Evolutionary conservation across 306 rosid species (phyloP), one percentile per base, ranked within the genome.

Genomic region (Acacia confusa): DNA sequence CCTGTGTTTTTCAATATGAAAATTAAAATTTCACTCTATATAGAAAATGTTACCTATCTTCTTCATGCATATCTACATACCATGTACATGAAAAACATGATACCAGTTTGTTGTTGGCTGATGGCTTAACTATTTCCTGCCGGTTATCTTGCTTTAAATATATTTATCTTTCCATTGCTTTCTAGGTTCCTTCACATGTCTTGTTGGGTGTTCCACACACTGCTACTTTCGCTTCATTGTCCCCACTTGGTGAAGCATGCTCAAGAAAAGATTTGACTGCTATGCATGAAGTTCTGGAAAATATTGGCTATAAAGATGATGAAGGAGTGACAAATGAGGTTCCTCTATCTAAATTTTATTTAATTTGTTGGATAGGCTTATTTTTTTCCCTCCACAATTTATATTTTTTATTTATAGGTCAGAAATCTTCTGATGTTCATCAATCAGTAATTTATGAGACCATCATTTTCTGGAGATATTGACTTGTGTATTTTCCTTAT

Each of bases 181-280:
- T 65, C 72, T 89, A 91, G 95, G 92, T 89, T 87, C 88, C 88
- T 78, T 89, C 95, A 72, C 89, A 91, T 78, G 84, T 92, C 47
- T 87, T 92, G 87, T 89, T 92, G 95, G 90, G 97, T 50, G 77
- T 92, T 38, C 89, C 88, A 24, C 91, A 92, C 69, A 83, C 89
- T 68, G 79, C 90, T 68, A 72, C 84, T 6, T 75, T 87, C 75
- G 66, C 94, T 81, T 83, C 93, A 52, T 81, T 91, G 63, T 87
- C 92, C 25, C 94, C 95, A 8, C 89, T 91, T 53, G 95, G 97
- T 75, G 94, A 92, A 85, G 95, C 97, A 78, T 92, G 95, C 85
- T 84, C 87, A 66, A 91, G 97, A 88, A 91, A 84, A 87, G 92
- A 91, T 87, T 82, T 92, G 86, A 91, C 97, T 83, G 91, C 94